phyloP scores from a whole-genome alignment of 305 asterid species.

The Fraxinus velutina region DNA sequence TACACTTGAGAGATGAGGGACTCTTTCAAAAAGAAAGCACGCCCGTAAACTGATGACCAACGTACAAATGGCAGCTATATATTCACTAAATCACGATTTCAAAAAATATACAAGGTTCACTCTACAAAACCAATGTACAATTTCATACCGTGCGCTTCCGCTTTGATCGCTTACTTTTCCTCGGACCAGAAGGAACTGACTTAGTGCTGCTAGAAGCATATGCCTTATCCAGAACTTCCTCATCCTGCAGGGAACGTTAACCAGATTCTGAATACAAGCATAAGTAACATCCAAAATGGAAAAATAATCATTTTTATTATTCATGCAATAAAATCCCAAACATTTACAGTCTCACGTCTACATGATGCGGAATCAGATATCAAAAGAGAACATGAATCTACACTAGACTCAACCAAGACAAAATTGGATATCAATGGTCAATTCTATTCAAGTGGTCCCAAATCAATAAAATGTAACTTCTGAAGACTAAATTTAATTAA shows the following conservation, averaged over 20 bases:
- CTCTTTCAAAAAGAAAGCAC: slow-evolving; percentile 23
- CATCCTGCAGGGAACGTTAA: slow-evolving; percentile 42
- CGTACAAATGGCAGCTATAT: slow-evolving; percentile 50
- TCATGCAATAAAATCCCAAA: background rate
- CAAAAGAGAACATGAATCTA: background rate
- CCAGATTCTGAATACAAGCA: background rate
- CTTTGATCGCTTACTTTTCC: slow-evolving; percentile 83
- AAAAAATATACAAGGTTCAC: slow-evolving; percentile 50
- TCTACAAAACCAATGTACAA: slow-evolving; percentile 42
- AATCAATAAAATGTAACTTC: background rate
- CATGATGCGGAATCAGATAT: background rate
- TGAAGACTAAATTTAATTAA: background rate
- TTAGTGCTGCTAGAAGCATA: slow-evolving; percentile 59
- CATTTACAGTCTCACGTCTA: background rate
- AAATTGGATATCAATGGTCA: background rate
- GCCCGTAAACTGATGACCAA: slow-evolving; percentile 39
- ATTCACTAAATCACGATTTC: slow-evolving; percentile 34
- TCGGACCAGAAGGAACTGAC: slow-evolving; percentile 61
- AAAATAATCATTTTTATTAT: background rate
- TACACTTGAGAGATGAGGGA: slow-evolving; percentile 20
- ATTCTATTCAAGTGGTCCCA: background rate
- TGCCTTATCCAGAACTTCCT: slow-evolving; percentile 71
- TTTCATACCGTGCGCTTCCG: slow-evolving; percentile 78
- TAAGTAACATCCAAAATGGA: slow-evolving; percentile 2
- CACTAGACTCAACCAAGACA: background rate